Evolutionary conservation across 2,329 filamentous ascomycete genomes (phyloP).

Genomic region (Thielaviopsis musarum): DNA sequence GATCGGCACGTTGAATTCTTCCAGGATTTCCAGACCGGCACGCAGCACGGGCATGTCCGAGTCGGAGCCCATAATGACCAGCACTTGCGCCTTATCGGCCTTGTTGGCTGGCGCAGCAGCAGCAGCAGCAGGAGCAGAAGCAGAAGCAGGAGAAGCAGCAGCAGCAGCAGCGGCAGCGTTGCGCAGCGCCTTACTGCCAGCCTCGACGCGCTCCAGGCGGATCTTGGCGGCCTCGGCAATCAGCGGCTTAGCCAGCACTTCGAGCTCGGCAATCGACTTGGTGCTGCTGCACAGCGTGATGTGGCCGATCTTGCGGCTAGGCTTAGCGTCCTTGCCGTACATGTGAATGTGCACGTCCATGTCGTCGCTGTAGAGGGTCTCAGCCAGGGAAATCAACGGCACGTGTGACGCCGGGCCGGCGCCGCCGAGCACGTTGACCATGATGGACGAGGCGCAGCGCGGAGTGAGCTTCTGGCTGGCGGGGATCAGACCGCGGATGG

Average conservation of each 20-base stretch:
- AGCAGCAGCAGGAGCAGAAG: not conserved
- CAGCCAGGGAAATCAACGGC: slow-evolving; percentile 29
- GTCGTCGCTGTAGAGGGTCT: slow-evolving; percentile 25
- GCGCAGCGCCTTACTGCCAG: slow-evolving; percentile 22
- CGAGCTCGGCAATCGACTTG: slow-evolving; percentile 47
- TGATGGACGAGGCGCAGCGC: slow-evolving; percentile 47
- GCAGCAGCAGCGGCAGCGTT: slow-evolving; percentile 16
- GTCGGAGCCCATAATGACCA: slow-evolving; percentile 73
- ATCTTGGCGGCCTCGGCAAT: slow-evolving; percentile 47
- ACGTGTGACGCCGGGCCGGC: slow-evolving; percentile 46
- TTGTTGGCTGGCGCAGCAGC: slow-evolving; percentile 8
- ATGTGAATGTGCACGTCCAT: slow-evolving; percentile 54
- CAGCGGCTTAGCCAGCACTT: slow-evolving; percentile 45
- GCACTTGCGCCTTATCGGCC: slow-evolving; percentile 27
- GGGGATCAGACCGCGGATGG: slow-evolving; percentile 54
- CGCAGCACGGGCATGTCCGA: slow-evolving; percentile 55
- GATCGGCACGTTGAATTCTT: slow-evolving; percentile 55
- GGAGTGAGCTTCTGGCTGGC: slow-evolving; percentile 37
- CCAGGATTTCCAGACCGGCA: slow-evolving; percentile 47
- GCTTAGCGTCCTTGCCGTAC: slow-evolving; percentile 80
- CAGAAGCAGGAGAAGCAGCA: slow-evolving; percentile 13
- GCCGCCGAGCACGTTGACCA: slow-evolving; percentile 68
- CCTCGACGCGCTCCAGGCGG: slow-evolving; percentile 34
- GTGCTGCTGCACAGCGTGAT: slow-evolving; percentile 57
- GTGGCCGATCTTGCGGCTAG: slow-evolving; percentile 88